These are phyloP conservation scores for Gomphus bonarii DNA, from an alignment of 1,284 basidiomycete genomes.

Conservation along the genomic window DNA sequence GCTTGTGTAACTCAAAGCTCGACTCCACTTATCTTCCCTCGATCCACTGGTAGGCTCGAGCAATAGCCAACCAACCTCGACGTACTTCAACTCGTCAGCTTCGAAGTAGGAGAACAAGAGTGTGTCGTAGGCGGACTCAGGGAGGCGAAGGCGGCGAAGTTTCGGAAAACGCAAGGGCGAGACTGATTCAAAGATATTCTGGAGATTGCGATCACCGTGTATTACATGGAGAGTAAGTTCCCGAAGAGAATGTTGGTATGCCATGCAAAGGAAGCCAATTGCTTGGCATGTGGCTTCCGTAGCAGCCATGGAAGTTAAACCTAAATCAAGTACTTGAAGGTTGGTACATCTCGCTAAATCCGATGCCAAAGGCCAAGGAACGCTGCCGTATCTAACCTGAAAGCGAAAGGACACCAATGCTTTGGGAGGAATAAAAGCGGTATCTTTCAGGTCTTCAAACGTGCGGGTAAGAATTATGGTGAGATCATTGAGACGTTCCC, in stretches of 20 bases:
- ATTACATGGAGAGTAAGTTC: constrained; percentile 6
- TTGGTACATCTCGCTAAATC: constrained; percentile 9
- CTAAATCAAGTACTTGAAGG: constrained; percentile 70
- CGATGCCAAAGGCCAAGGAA: constrained; percentile 13
- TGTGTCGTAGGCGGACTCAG: not conserved
- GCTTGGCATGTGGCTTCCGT: constrained; percentile 5
- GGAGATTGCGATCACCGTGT: not conserved
- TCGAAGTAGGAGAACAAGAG: constrained; percentile 2
- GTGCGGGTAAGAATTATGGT: constrained; percentile 9
- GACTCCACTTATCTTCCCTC: constrained; percentile 8
- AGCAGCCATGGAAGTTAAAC: constrained; percentile 36
- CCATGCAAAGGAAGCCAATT: constrained; percentile 12
- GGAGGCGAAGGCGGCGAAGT: constrained; percentile 7
- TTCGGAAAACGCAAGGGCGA: not conserved
- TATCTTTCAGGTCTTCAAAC: constrained; percentile 10
- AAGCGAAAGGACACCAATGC: constrained; percentile 11
- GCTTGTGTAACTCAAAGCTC: constrained; percentile 2
- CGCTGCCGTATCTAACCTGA: constrained; percentile 3
- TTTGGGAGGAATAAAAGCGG: constrained; percentile 13
- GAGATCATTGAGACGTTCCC: constrained; percentile 8
- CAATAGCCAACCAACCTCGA: constrained; percentile 6
- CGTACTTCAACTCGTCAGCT: constrained; percentile 2
- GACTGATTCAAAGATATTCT: not conserved
- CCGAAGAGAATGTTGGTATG: constrained; percentile 13
- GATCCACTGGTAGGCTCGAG: not conserved